Percentiles rank a stretch among this genome's conserved stretches.
These are phyloP conservation scores for Bolboschoenoplectus hybrid DNA, from an alignment of 202 grass and related monocot species.

Conservation along the genomic window DNA sequence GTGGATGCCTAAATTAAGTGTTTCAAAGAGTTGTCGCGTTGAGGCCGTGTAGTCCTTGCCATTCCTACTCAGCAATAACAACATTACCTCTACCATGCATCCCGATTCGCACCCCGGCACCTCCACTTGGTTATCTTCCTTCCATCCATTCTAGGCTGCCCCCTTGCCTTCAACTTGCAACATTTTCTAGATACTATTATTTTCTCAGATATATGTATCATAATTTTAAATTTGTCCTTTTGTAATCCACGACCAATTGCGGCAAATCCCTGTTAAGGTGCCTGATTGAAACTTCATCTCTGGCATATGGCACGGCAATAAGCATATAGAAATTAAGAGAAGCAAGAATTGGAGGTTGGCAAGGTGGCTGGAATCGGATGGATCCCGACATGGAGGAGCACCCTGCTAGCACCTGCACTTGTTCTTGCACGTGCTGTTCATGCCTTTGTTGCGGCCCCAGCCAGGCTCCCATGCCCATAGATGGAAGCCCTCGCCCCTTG, in stretches of 20 bases:
- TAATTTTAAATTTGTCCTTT: background rate
- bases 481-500: conserved; percentile 9
- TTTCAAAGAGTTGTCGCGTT: background rate
- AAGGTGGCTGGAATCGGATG: conserved; percentile 1
- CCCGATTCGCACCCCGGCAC: background rate
- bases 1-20: conserved; percentile 19
- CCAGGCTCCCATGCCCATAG: background rate
- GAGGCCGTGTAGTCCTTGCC: background rate
- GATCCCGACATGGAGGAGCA: background rate
- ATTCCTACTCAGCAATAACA: conserved; percentile 34
- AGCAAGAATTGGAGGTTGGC: background rate
- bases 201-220: background rate
- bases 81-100: conserved; percentile 1
- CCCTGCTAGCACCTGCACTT: background rate
- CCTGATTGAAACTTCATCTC: background rate
- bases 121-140: conserved; percentile 7
- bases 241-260: background rate
- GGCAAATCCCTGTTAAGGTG: background rate
- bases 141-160: conserved; percentile 7
- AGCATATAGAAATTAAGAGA: background rate
- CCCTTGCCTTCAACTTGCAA: background rate
- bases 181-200: background rate
- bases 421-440: conserved; percentile 22
- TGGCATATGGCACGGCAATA: background rate
- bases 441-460: background rate